Evolutionary conservation across 768 basidiomycete species (phyloP).

Genomic region (Leucosporidium yakuticum): DNA sequence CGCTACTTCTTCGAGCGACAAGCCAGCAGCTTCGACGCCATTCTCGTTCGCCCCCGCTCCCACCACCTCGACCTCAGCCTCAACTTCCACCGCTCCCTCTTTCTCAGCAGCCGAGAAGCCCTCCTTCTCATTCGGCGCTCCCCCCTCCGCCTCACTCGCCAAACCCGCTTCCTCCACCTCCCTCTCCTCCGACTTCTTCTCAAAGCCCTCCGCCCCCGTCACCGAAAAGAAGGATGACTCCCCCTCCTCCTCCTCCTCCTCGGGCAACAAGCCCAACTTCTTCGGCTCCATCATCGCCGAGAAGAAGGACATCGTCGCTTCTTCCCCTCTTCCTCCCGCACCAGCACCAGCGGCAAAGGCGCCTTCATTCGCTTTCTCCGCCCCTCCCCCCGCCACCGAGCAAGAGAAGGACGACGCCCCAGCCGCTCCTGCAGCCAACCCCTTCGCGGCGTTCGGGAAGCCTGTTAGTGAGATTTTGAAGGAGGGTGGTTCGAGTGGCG

Average conservation of each 20-base stretch:
- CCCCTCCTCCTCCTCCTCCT: conserved; percentile 4
- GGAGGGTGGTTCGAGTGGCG: too few relatives aligned
- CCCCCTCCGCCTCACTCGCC: not conserved
- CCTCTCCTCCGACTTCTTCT: conserved; percentile 20
- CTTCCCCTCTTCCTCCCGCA: not conserved
- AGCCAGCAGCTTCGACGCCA: not conserved
- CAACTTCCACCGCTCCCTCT: not conserved
- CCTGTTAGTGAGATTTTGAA: conserved; percentile 26
- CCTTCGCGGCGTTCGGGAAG: conserved; percentile 33
- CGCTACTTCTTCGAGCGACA: not conserved
- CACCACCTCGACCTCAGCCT: not conserved
- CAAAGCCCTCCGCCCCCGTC: conserved; percentile 13
- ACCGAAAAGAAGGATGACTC: too few relatives aligned
- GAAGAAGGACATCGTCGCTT: not conserved
- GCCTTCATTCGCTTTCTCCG: conserved; percentile 23
- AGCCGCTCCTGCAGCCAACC: conserved; percentile 23
- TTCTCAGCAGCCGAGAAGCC: not conserved
- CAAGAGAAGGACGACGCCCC: not conserved
- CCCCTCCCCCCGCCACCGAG: not conserved
- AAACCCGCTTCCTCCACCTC: conserved; percentile 22
- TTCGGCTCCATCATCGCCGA: conserved; percentile 53
- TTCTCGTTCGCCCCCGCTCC: conserved; percentile 10
- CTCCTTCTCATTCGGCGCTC: not conserved
- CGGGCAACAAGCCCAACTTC: conserved; percentile 52
- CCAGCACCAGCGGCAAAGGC: too few relatives aligned